Conservation (phyloP, 345 rosid species). For the Xanthoceras sorbifolium region DNA sequence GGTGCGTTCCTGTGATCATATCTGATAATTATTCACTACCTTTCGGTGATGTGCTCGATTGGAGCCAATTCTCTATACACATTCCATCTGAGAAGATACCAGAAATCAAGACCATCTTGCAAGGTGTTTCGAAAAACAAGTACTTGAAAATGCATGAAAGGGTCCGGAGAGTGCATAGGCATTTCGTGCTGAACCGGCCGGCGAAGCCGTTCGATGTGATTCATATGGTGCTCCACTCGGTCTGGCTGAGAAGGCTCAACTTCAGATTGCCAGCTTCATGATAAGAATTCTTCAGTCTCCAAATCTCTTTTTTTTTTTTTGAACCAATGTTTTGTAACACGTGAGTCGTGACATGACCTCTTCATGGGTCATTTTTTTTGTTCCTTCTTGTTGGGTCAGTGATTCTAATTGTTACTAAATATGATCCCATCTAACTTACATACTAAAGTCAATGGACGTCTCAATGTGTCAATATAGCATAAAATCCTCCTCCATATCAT, state of each 20-base stretch:
- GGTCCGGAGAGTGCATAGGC: constrained; percentile 40
- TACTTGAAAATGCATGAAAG: constrained; percentile 42
- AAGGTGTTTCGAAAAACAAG: constrained; percentile 24
- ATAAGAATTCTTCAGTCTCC: no score
- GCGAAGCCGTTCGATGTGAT: constrained; percentile 54
- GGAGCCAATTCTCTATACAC: constrained; percentile 47
- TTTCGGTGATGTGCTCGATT: constrained; percentile 51
- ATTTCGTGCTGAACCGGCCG: constrained; percentile 48
- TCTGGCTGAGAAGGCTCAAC: constrained; percentile 59
- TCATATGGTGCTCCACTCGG: constrained; percentile 51
- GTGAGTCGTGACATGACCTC: no score
- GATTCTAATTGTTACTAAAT: no score
- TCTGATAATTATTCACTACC: constrained; percentile 48
- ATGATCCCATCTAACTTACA: no score
- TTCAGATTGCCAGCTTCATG: constrained; percentile 21
- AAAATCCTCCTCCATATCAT: neutral
- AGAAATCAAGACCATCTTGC: constrained; percentile 41
- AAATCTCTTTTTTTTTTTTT: no score
- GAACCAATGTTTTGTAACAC: no score
- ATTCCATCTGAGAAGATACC: constrained; percentile 41
- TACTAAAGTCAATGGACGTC: neutral
- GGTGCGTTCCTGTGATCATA: constrained; percentile 54
- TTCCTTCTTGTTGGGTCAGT: no score
- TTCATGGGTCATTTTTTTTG: no score
- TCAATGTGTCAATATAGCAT: neutral